These are phyloP conservation scores for Phyllosticta citribraziliensis DNA, from an alignment of 2,329 filamentous ascomycete genomes.

Conservation along the genomic window DNA sequence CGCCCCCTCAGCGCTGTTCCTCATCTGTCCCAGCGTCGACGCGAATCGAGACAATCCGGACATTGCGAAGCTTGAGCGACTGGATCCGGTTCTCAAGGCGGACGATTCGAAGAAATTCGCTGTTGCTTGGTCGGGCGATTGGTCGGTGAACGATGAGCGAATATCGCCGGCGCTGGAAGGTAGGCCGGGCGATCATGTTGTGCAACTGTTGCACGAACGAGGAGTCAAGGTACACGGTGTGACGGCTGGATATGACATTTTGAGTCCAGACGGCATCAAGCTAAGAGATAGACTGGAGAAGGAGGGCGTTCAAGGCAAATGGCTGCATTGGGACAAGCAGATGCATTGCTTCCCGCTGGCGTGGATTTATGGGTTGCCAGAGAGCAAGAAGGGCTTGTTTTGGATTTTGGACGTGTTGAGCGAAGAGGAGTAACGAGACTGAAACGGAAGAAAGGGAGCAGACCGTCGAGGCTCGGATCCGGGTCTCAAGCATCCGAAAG, in stretches of 20 bases:
- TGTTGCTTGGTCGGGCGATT: slow-evolving; percentile 32
- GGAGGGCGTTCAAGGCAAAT: slow-evolving; percentile 39
- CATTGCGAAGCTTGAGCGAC: slow-evolving; percentile 30
- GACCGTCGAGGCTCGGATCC: not conserved
- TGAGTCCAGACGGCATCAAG: slow-evolving; percentile 42
- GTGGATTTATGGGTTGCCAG: slow-evolving; percentile 38
- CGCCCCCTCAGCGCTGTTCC: slow-evolving; percentile 30
- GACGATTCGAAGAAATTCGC: slow-evolving; percentile 34
- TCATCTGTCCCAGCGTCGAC: slow-evolving; percentile 42
- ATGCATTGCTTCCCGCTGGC: slow-evolving; percentile 52
- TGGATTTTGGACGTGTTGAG: slow-evolving; percentile 35
- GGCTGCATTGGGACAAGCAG: slow-evolving; percentile 50
- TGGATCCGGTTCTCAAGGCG: slow-evolving; percentile 39
- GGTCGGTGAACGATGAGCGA: slow-evolving; percentile 33
- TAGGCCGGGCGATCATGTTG: slow-evolving; percentile 35
- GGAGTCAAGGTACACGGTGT: slow-evolving; percentile 43
- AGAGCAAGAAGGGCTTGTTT: slow-evolving; percentile 36
- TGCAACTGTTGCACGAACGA: slow-evolving; percentile 24
- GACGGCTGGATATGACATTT: slow-evolving; percentile 43
- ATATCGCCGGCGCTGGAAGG: slow-evolving; percentile 36
- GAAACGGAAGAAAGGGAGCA: not conserved
- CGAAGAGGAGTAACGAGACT: not conserved
- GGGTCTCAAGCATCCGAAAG: no score
- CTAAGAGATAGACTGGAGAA: slow-evolving; percentile 39
- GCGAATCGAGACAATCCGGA: slow-evolving; percentile 37